These are phyloP conservation scores for Aspergillus calidoustus DNA, from an alignment of 2,329 filamentous ascomycete species.

Conservation along the genomic window DNA sequence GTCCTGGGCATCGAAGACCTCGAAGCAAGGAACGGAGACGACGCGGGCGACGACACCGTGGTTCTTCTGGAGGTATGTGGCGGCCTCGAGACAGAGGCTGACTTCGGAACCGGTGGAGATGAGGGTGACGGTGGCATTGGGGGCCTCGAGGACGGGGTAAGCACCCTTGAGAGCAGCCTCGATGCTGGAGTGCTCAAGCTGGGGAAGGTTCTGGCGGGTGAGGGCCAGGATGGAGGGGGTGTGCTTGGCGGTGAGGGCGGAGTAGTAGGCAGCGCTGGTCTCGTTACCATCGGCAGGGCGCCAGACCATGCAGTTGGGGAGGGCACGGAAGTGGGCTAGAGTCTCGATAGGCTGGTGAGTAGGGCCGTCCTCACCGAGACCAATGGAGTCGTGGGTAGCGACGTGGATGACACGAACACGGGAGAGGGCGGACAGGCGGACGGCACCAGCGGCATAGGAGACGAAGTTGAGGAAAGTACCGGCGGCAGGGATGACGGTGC, in stretches of 20 bases:
- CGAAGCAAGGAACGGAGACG: conserved; percentile 94
- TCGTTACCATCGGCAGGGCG: conserved; percentile 98
- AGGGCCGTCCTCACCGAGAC: conserved; percentile 96
- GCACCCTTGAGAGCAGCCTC: conserved; percentile 92
- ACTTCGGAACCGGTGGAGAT: conserved; percentile 97
- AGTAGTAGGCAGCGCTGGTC: conserved; percentile 96
- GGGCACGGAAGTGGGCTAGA: conserved; percentile 94
- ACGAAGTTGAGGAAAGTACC: conserved; percentile 99
- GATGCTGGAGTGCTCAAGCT: conserved; percentile 92
- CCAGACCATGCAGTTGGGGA: conserved; percentile 99
- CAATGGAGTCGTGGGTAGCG: conserved; percentile 98
- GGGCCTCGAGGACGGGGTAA: conserved; percentile 84
- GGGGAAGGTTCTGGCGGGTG: conserved; percentile 96
- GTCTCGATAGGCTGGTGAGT: conserved; percentile 99
- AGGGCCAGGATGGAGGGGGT: conserved; percentile 93
- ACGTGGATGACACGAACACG: conserved; percentile 92
- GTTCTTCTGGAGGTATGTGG: conserved; percentile 88
- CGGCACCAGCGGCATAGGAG: conserved; percentile 92
- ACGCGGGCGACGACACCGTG: conserved; percentile 86
- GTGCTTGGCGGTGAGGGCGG: conserved; percentile 84
- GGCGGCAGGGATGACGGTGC: conserved; percentile 88
- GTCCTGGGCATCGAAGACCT: conserved; percentile 91
- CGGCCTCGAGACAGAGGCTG: conserved; percentile 87
- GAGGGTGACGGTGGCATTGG: conserved; percentile 84
- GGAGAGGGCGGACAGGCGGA: conserved; percentile 91